These are phyloP conservation scores for Scytalidium sp. DNA, from an alignment of 2,329 filamentous ascomycete genomes.

Conservation along the genomic window DNA sequence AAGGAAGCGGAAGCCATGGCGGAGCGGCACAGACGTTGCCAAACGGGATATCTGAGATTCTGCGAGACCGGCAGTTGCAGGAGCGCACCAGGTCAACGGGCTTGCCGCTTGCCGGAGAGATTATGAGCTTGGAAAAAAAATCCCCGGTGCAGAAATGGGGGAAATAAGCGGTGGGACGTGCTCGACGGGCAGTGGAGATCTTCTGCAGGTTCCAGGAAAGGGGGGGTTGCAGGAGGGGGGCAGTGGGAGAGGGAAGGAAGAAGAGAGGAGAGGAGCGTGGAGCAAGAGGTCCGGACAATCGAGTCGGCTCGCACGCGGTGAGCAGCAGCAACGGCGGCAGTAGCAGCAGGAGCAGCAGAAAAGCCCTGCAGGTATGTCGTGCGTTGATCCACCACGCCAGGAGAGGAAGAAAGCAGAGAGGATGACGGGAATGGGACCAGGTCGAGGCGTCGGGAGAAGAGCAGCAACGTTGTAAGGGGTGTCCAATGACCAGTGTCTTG, in stretches of 20 bases:
- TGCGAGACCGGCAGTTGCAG: constrained; percentile 17
- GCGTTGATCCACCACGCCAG: constrained; percentile 23
- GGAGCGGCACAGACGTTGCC: constrained; percentile 5
- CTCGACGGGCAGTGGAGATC: constrained; percentile 5
- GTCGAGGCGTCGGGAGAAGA: too few species aligned
- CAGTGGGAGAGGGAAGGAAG: constrained; percentile 6
- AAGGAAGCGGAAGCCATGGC: constrained; percentile 85
- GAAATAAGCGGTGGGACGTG: constrained; percentile 4
- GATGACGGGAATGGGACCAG: too few species aligned
- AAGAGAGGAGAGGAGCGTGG: too few species aligned
- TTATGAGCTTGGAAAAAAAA: too few species aligned
- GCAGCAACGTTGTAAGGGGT: constrained; percentile 23
- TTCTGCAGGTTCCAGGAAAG: constrained; percentile 7
- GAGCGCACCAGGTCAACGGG: neutral
- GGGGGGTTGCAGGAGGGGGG: constrained; percentile 5
- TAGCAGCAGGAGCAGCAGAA: neutral
- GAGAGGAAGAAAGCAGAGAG: constrained; percentile 20
- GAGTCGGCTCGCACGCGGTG: neutral
- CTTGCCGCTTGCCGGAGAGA: neutral
- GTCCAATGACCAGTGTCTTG: constrained; percentile 28
- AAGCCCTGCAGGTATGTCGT: constrained; percentile 26
- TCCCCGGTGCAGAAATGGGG: constrained; percentile 6
- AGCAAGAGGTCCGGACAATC: too few species aligned
- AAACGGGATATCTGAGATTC: too few species aligned
- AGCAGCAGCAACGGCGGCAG: neutral